Evolutionary conservation across 805 yeast species (phyloP), one percentile per base, ranked within the genome.

Genomic region (Blastobotrys peoriensis): DNA sequence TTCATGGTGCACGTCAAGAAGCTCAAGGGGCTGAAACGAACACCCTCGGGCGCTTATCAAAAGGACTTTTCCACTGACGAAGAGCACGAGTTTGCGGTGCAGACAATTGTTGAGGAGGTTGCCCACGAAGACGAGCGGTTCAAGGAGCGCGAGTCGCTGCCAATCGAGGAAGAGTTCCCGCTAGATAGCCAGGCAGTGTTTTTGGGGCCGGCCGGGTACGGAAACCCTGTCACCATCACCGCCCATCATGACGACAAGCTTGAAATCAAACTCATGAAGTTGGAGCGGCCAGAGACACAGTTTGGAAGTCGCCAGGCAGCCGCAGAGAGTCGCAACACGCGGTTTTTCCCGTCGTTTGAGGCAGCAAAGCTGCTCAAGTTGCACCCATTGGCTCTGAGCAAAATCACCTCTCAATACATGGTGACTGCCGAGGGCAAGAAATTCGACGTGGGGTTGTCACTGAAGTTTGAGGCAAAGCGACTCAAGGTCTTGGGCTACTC

Each of bases 401-500:
- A 76, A 58, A 73, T 93, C 37, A 83, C 96, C 0, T 81, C 96
- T 5, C 75, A 78, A 5, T 84, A 69, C 55, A 64, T 82, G 68
- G 70, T 89, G 48, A 73, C 70, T 23, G 78, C 75, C 48, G 71
- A 71, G 17, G 74, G 74, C 18, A 75, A 68, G 51, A 73, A 74
- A 51, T 57, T 72, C 6, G 83, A 89, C 58, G 69, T 93, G 56
- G 98, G 98, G 17, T 69, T 93, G 51, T 85, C 83, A 46, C 70
- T 93, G 62, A 89, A 89, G 65, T 84, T 81, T 63, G 96, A 89
- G 52, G 76, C 77, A 18, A 76, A 78, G 48, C 78, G 87, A 54
- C 75, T 77, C 56, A 91, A 91, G 64, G 98, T 86, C 2, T 71
- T 89, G 50, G 98, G 98, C 3, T 91, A 79, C 66, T 79, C 96